Evolutionary conservation across 176 grass and related monocot genomes (phyloP).

Genomic region (Carex myosuroides): DNA sequence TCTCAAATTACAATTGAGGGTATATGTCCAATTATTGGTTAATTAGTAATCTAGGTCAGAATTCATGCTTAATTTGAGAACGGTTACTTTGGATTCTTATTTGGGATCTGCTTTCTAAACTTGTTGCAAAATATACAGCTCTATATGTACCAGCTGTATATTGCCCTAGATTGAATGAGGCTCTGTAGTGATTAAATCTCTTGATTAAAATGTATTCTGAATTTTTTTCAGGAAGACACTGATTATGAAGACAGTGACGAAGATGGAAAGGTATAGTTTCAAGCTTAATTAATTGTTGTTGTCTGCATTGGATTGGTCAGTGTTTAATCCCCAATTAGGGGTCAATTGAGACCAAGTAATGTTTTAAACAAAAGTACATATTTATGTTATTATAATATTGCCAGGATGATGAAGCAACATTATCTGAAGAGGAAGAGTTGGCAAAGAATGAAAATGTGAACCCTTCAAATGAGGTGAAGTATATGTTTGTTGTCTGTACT

Average conservation of each 20-base stretch:
- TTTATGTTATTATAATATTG: constrained; percentile 22
- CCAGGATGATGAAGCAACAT: constrained; percentile 93
- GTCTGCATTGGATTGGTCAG: constrained; percentile 11
- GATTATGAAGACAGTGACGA: constrained; percentile 57
- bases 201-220: background rate
- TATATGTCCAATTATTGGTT: background rate
- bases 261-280: constrained; percentile 58
- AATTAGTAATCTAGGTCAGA: background rate
- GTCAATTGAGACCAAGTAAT: background rate
- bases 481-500: constrained; percentile 11
- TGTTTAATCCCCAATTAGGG: background rate
- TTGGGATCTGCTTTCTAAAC: background rate
- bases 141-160: background rate
- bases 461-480: constrained; percentile 57
- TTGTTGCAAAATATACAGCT: background rate
- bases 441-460: constrained; percentile 64
- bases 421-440: constrained; percentile 93
- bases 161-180: background rate
- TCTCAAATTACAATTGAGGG: background rate
- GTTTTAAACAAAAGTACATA: background rate
- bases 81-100: background rate
- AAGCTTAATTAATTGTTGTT: background rate
- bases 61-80: background rate
- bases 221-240: constrained; percentile 59
- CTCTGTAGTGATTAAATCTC: background rate